Percentiles rank a stretch among this genome's conserved stretches.
phyloP scores from a whole-genome alignment of 805 yeast species.

The Yamadazyma tumulicola region DNA sequence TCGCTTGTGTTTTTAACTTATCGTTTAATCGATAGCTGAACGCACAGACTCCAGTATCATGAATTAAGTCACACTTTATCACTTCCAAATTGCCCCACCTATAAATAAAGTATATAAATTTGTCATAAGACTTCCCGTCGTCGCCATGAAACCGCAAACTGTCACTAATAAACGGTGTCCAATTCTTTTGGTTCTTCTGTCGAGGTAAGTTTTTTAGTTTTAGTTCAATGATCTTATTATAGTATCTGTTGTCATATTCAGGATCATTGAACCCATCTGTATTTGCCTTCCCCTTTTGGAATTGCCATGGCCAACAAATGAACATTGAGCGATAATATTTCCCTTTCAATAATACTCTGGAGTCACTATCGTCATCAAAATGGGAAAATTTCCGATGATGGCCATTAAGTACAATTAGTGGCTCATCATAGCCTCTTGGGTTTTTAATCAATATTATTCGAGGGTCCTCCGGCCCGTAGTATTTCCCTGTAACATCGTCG shows the following conservation, averaged over 20 bases:
- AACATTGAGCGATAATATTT: constrained; percentile 26
- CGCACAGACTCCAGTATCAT: constrained; percentile 14
- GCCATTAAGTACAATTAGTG: constrained; percentile 43
- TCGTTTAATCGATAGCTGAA: constrained; percentile 10
- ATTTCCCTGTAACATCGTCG: constrained; percentile 18
- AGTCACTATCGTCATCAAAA: constrained; percentile 15
- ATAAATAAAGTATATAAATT: constrained; percentile 26
- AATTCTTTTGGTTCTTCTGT: constrained; percentile 27
- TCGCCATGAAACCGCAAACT: constrained; percentile 17
- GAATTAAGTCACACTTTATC: constrained; percentile 15
- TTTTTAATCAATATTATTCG: constrained; percentile 36
- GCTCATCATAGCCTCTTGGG: constrained; percentile 39
- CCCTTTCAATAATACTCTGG: constrained; percentile 9
- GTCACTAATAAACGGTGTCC: constrained; percentile 38
- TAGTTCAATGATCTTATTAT: constrained; percentile 20
- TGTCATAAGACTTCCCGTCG: constrained; percentile 14
- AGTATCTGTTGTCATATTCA: constrained; percentile 14
- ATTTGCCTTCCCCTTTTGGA: constrained; percentile 22
- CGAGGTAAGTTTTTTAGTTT: constrained; percentile 12
- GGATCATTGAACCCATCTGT: constrained; percentile 18
- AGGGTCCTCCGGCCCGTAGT: constrained; percentile 51
- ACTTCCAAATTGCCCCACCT: constrained; percentile 25
- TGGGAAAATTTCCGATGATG: constrained; percentile 16
- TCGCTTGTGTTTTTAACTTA: constrained; percentile 4
- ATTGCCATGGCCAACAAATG: constrained; percentile 33